A percentile compares a stretch with the other conserved stretches of the same genome.
Evolutionary conservation across 441 rosid genomes (phyloP).

Genomic region (Hura crepitans): DNA sequence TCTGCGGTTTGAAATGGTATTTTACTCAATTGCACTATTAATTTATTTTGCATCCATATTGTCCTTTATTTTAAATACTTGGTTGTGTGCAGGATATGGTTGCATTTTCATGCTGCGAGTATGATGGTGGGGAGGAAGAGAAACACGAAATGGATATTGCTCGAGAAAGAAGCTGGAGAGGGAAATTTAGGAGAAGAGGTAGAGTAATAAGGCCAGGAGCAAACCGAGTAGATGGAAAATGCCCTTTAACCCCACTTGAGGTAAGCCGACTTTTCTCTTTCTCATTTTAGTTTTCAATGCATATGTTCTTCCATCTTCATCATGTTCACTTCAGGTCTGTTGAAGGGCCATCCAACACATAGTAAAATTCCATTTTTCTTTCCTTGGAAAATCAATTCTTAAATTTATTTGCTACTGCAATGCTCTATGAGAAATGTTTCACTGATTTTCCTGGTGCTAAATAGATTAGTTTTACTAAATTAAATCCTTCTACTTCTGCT

Average conservation of each 20-base stretch:
- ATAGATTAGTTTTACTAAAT: neutral
- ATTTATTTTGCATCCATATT: neutral
- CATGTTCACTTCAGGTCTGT: neutral
- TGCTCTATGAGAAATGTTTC: neutral
- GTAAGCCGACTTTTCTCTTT: constrained; percentile 31
- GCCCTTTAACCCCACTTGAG: constrained; percentile 93
- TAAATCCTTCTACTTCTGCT: neutral
- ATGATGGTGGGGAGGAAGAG: constrained; percentile 91
- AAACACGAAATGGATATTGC: constrained; percentile 86
- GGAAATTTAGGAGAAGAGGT: constrained; percentile 85
- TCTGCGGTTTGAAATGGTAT: constrained; percentile 92
- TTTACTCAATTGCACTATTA: too few relatives aligned
- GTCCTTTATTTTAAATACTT: constrained; percentile 2
- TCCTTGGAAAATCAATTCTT: neutral
- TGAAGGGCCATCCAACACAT: neutral
- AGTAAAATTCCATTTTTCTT: neutral
- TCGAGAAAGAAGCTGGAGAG: constrained; percentile 93
- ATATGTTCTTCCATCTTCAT: neutral
- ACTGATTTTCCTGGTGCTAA: neutral
- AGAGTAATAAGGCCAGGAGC: constrained; percentile 84
- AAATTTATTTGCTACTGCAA: neutral
- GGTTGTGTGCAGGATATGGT: constrained; percentile 77
- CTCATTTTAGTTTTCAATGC: neutral
- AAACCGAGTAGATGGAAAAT: constrained; percentile 85
- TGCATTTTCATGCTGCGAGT: constrained; percentile 96